Evolutionary conservation across 768 basidiomycete genomes (phyloP), one percentile per base, ranked within the genome.

Genomic region (Serendipita sp.): DNA sequence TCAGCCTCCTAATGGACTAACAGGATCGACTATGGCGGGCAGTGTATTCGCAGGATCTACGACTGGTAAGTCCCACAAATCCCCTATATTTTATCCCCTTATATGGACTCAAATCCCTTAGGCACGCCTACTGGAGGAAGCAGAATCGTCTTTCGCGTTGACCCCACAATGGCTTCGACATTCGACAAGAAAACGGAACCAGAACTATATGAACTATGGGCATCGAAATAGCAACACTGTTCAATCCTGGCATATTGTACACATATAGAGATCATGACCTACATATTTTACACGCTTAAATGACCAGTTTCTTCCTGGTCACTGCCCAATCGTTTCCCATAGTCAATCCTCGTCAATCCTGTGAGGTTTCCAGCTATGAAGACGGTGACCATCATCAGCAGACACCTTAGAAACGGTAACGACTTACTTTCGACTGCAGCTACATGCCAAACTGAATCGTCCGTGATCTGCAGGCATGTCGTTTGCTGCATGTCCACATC

Each of bases 181-280:
- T 92, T 92, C 69, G 88, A 91, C 72, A 79, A 82, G 13, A 58
- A 65, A 45, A 76, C 79, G 28, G 89, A 92, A 74, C 83, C 79
- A 74, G 85, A 89, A 68, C 76, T 92, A 24, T 89, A 90, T 69
- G 81, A 84, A 51, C 77, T 90, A 8, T 91, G 89, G 89, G 85
- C 78, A 34, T 84, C 86, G 48, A 51, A 46, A 46, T 46, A 51
- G 48, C 8, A 18, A 32, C 48, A n/a, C 8, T 8, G 30, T 51
- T 51, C 48, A 32, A 5, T 7, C 13, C 13, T 13, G 13, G 38
- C 5, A 41, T 41, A 41, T 41, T 41, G 38, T 41, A 41, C 38
- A 41, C 38, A 13, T 41, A 41, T 41, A 41, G 13, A 13, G 13
- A 13, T 41, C 38, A 7, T 5, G 38, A 41, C 5, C 38, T 41